phyloP scores from a whole-genome alignment of 2,329 filamentous ascomycete species.

The Cladorrhinum sp. region DNA sequence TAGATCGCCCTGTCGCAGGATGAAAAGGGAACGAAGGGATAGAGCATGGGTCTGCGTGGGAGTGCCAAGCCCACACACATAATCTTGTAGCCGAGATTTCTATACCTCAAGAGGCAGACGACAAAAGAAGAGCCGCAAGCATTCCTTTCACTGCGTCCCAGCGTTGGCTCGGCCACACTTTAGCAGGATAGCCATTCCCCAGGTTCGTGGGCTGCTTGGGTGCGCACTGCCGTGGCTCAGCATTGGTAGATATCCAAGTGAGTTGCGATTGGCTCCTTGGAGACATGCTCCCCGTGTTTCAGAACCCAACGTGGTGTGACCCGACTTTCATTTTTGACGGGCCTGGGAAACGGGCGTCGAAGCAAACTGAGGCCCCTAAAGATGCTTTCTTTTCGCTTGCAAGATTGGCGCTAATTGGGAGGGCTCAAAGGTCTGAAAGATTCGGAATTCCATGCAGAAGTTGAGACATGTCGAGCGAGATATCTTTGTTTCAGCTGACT shows the following conservation, averaged over 20 bases:
- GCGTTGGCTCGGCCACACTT: background rate
- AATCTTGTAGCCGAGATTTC: background rate
- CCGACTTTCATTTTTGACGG: background rate
- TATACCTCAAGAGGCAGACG: background rate
- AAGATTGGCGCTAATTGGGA: background rate
- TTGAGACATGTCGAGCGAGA: background rate
- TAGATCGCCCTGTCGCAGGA: slow-evolving; percentile 8
- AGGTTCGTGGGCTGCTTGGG: background rate
- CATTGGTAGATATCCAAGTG: background rate
- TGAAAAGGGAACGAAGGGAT: background rate
- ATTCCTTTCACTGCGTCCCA: background rate
- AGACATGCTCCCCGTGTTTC: slow-evolving; percentile 2
- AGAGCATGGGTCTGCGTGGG: slow-evolving; percentile 2
- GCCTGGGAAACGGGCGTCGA: background rate
- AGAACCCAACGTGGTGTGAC: slow-evolving; percentile 1
- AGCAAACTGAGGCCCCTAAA: background rate
- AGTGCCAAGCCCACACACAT: background rate
- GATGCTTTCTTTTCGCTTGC: background rate
- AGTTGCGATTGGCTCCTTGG: background rate
- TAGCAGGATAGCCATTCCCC: background rate
- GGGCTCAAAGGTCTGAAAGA: background rate
- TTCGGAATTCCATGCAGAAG: background rate
- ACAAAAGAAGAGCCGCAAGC: background rate
- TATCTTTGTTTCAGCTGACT: slow-evolving; percentile 1
- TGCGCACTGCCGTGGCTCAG: background rate